Conservation (phyloP, 2,329 filamentous ascomycete species). For the Aspergillus luchuensis region DNA sequence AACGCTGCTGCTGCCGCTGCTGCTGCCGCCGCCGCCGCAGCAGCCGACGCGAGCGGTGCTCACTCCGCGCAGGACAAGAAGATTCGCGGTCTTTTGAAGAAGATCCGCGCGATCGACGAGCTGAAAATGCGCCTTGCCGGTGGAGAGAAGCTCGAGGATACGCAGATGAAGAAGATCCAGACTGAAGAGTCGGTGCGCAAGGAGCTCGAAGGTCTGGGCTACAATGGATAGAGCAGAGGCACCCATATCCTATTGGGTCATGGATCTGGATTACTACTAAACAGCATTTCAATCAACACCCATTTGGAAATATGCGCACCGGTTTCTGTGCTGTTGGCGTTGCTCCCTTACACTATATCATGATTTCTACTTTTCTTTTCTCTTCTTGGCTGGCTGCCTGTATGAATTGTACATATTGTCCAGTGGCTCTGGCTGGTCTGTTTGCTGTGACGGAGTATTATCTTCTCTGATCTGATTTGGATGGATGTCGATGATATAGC, state of each 20-base stretch:
- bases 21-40: slow-evolving; percentile 19
- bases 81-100: slow-evolving; percentile 89
- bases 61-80: slow-evolving; percentile 87
- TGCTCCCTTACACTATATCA: neutral
- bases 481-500: neutral
- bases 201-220: slow-evolving; percentile 70
- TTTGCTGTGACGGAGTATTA: neutral
- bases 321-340: neutral
- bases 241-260: neutral
- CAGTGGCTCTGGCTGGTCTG: neutral
- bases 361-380: neutral
- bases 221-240: slow-evolving; percentile 34
- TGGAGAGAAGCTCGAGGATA: slow-evolving; percentile 96
- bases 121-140: slow-evolving; percentile 93
- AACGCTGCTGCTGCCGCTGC: slow-evolving; percentile 26
- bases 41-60: slow-evolving; percentile 29
- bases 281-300: neutral
- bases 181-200: slow-evolving; percentile 82
- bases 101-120: slow-evolving; percentile 96
- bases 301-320: slow-evolving; percentile 1
- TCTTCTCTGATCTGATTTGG: slow-evolving; percentile 2
- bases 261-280: neutral
- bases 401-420: slow-evolving; percentile 1
- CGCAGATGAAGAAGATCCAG: slow-evolving; percentile 96
- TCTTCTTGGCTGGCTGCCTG: neutral